Evolutionary conservation across 2,329 filamentous ascomycete genomes (phyloP).

Genomic region (Colletotrichum theobromicola): DNA sequence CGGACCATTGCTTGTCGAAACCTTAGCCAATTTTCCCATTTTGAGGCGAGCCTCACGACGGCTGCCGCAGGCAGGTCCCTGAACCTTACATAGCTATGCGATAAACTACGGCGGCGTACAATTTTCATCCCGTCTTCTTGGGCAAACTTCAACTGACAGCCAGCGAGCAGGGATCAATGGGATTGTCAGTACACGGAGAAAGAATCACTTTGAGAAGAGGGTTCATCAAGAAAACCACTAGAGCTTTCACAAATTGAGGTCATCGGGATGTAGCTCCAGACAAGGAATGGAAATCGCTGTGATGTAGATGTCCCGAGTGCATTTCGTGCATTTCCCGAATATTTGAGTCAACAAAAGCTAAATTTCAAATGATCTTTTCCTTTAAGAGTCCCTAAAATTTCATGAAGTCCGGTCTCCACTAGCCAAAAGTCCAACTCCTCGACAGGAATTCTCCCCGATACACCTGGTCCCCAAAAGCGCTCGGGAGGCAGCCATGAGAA

Average conservation of each 20-base stretch:
- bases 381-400: too few relatives aligned
- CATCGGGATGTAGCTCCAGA: background rate
- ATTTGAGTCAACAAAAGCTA: background rate
- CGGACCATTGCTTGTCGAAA: background rate
- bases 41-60: background rate
- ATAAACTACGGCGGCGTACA: background rate
- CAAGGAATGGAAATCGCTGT: background rate
- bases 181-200: background rate
- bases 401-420: too few relatives aligned
- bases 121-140: background rate
- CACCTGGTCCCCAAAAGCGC: background rate
- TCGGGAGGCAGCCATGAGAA: fast-evolving
- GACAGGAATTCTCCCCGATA: too few relatives aligned
- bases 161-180: background rate
- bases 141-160: background rate
- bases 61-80: background rate
- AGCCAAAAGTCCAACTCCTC: too few relatives aligned
- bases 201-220: background rate
- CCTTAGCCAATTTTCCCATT: background rate
- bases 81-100: background rate
- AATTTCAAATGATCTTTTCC: too few relatives aligned
- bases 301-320: background rate
- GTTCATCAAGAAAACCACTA: background rate
- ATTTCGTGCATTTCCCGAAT: background rate
- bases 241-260: background rate